A percentile compares a stretch with the other conserved stretches of the same genome.
Evolutionary conservation across 805 yeast genomes (phyloP).

Genomic region (Millerozyma acaciae): DNA sequence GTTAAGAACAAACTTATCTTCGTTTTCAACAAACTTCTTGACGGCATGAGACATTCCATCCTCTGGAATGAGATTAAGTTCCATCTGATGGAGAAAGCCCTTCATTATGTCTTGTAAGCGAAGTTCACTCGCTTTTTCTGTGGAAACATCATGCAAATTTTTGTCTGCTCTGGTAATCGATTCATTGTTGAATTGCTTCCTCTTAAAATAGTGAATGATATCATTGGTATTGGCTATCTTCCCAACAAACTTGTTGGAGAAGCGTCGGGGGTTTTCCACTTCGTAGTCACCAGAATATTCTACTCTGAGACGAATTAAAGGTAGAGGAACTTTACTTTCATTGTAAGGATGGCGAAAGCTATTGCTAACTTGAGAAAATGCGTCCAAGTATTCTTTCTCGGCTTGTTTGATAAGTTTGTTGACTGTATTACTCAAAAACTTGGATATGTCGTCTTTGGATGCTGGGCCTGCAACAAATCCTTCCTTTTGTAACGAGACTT

Average conservation of each 20-base stretch:
- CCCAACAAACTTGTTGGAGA: conserved; percentile 88
- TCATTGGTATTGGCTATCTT: conserved; percentile 88
- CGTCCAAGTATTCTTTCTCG: conserved; percentile 40
- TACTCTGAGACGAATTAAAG: conserved; percentile 75
- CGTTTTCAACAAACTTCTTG: conserved; percentile 70
- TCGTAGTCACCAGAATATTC: conserved; percentile 90
- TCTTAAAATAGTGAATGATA: conserved; percentile 67
- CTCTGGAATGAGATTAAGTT: conserved; percentile 69
- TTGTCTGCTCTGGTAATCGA: conserved; percentile 12
- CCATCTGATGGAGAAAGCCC: conserved; percentile 57
- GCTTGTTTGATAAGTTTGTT: conserved; percentile 66
- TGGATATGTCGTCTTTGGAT: conserved; percentile 56
- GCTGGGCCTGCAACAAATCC: conserved; percentile 59
- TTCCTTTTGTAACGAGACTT: conserved; percentile 50
- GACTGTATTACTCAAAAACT: conserved; percentile 59
- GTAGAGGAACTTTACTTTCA: conserved; percentile 54
- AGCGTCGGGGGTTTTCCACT: conserved; percentile 84
- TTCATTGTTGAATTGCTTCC: conserved; percentile 26
- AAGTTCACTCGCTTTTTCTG: conserved; percentile 25
- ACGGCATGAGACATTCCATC: conserved; percentile 72
- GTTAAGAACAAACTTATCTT: conserved; percentile 69
- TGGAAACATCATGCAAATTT: conserved; percentile 10
- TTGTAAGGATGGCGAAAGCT: conserved; percentile 3
- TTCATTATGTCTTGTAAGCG: conserved; percentile 62
- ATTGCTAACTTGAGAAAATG: conserved; percentile 28